A percentile compares a stretch with the other conserved stretches of the same genome.
phyloP scores from a whole-genome alignment of 202 grass and related monocot genomes.

The Carex arenaria region DNA sequence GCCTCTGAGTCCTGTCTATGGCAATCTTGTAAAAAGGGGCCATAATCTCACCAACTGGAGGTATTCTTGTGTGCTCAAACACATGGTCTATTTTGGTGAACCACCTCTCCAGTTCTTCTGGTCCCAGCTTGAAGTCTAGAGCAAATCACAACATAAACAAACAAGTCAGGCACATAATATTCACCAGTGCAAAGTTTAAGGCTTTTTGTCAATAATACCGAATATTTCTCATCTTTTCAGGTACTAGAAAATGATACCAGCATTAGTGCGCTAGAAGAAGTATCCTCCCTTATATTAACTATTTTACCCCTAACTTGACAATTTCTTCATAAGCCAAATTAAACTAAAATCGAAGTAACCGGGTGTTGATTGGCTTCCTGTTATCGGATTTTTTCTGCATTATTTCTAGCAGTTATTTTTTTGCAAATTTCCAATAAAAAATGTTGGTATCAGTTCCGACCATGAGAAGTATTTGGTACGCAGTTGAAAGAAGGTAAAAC shows the following conservation, averaged over 20 bases:
- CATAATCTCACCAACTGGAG: constrained; percentile 84
- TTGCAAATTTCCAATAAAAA: not conserved
- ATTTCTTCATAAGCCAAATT: not conserved
- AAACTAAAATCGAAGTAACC: not conserved
- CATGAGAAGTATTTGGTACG: not conserved
- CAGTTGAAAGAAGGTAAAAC: not conserved
- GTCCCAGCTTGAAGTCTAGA: constrained; percentile 70
- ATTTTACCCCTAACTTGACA: not conserved
- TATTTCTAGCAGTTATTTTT: not conserved
- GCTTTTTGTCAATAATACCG: not conserved
- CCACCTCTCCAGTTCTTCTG: constrained; percentile 87
- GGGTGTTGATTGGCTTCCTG: not conserved
- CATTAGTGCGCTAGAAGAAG: not conserved
- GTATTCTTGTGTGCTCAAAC: constrained; percentile 90
- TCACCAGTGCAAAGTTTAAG: not conserved
- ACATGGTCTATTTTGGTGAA: constrained; percentile 94
- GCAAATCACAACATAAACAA: constrained; percentile 9
- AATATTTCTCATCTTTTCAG: not conserved
- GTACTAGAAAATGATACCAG: not conserved
- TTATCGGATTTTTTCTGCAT: not conserved
- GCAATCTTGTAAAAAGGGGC: constrained; percentile 75
- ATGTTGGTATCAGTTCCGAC: not conserved
- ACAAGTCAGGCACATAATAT: not conserved
- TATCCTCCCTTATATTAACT: not conserved
- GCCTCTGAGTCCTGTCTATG: constrained; percentile 64